A percentile compares a stretch with the other conserved stretches of the same genome.
These are phyloP conservation scores for Puccinellia tenuiflora DNA, from an alignment of 176 grass and related monocot species.

Conservation along the genomic window DNA sequence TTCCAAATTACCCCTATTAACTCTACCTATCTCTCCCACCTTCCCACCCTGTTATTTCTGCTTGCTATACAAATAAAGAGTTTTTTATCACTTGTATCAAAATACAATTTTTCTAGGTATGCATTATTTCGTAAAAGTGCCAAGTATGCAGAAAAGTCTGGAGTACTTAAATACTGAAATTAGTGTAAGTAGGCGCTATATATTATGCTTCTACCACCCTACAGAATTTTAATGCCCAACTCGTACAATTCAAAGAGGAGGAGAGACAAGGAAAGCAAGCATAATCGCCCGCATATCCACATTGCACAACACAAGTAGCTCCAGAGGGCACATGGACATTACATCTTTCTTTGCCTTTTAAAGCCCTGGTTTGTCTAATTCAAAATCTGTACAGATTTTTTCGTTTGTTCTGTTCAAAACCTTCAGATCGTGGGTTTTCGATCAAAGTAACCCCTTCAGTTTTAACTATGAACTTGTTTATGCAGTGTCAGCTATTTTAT, in stretches of 20 bases:
- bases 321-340: not conserved
- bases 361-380: not conserved
- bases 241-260: not conserved
- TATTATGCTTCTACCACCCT: not conserved
- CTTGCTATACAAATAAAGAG: not conserved
- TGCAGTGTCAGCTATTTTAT: not conserved
- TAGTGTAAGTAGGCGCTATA: not conserved
- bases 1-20: not conserved
- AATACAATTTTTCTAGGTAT: not conserved
- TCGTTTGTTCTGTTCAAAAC: not conserved
- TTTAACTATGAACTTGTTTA: not conserved
- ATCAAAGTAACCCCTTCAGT: not conserved
- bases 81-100: not conserved
- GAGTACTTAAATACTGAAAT: not conserved
- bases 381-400: not conserved
- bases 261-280: not conserved
- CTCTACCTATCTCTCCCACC: not conserved
- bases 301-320: slow-evolving; percentile 4
- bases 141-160: not conserved
- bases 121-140: not conserved
- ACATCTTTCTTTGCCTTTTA: not conserved
- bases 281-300: not conserved
- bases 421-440: not conserved
- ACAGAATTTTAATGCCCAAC: not conserved
- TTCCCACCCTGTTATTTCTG: not conserved